A percentile compares a stretch with the other conserved stretches of the same genome.
Evolutionary conservation across 306 rosid genomes (phyloP).

Genomic region (apple (Malus domestica)): DNA sequence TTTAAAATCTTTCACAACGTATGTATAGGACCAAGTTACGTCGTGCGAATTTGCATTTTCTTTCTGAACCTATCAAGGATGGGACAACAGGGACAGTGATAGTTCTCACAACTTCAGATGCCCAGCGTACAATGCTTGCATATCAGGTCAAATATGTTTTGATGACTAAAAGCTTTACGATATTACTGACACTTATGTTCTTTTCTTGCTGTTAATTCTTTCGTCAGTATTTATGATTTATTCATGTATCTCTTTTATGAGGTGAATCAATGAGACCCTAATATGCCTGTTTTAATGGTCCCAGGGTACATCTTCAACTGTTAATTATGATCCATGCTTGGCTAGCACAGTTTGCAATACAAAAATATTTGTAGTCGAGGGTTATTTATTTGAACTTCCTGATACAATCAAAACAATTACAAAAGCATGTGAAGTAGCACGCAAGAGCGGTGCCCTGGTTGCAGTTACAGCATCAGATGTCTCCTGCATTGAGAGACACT

Average conservation of each 20-base stretch:
- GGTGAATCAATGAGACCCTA: conserved; percentile 13
- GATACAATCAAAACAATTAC: conserved; percentile 69
- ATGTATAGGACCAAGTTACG: conserved; percentile 54
- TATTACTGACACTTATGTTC: neutral
- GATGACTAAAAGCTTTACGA: neutral
- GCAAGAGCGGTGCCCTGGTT: conserved; percentile 63
- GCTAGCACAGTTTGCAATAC: conserved; percentile 65
- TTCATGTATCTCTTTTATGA: neutral
- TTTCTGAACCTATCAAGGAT: conserved; percentile 66
- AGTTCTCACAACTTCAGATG: conserved; percentile 96
- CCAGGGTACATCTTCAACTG: conserved; percentile 90
- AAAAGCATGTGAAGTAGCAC: conserved; percentile 74
- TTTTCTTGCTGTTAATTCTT: neutral
- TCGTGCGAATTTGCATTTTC: conserved; percentile 85
- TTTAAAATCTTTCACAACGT: neutral
- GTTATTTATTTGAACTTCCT: conserved; percentile 83
- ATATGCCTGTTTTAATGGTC: conserved; percentile 19
- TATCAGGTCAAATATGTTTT: conserved; percentile 56
- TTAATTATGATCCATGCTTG: conserved; percentile 56
- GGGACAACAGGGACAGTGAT: conserved; percentile 95
- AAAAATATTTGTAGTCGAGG: conserved; percentile 80
- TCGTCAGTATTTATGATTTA: neutral
- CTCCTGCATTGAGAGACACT: conserved; percentile 90
- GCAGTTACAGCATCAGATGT: conserved; percentile 93
- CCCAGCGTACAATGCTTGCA: conserved; percentile 94